A percentile compares a stretch with the other conserved stretches of the same genome.
phyloP scores from a whole-genome alignment of 2,329 filamentous ascomycete genomes.

The Fusarium albosuccineum region DNA sequence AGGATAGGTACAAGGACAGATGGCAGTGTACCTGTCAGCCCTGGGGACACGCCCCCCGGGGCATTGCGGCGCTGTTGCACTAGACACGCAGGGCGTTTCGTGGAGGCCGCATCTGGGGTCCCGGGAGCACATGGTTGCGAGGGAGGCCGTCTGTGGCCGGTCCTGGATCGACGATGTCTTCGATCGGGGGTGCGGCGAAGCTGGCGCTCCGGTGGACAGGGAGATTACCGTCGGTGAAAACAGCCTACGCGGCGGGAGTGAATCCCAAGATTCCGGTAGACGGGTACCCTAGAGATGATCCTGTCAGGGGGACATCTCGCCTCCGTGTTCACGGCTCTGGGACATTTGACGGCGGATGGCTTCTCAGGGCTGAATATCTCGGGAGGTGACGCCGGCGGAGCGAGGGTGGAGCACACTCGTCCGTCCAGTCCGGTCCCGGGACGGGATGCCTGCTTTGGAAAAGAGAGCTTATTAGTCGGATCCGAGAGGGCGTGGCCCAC shows the following conservation, averaged over 20 bases:
- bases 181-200: constrained; percentile 29
- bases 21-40: constrained; percentile 10
- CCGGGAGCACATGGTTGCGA: constrained; percentile 41
- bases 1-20: constrained; percentile 11
- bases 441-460: constrained; percentile 40
- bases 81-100: constrained; percentile 20
- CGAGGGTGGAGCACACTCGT: constrained; percentile 22
- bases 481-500: constrained; percentile 24
- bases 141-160: constrained; percentile 37
- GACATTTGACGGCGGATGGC: not conserved
- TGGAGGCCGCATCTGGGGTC: constrained; percentile 19
- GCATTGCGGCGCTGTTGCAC: constrained; percentile 17
- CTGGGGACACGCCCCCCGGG: constrained; percentile 29
- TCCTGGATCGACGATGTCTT: constrained; percentile 22
- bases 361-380: constrained; percentile 26
- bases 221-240: constrained; percentile 16
- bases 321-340: constrained; percentile 5
- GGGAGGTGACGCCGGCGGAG: constrained; percentile 19
- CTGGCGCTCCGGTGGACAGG: constrained; percentile 22
- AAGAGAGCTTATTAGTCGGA: constrained; percentile 41
- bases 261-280: constrained; percentile 7
- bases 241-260: constrained; percentile 25
- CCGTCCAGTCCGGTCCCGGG: constrained; percentile 42
- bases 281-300: constrained; percentile 8
- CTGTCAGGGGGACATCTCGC: constrained; percentile 5